These are phyloP conservation scores for Ceratocystis ficicola DNA, from an alignment of 2,329 filamentous ascomycete species.

Conservation along the genomic window DNA sequence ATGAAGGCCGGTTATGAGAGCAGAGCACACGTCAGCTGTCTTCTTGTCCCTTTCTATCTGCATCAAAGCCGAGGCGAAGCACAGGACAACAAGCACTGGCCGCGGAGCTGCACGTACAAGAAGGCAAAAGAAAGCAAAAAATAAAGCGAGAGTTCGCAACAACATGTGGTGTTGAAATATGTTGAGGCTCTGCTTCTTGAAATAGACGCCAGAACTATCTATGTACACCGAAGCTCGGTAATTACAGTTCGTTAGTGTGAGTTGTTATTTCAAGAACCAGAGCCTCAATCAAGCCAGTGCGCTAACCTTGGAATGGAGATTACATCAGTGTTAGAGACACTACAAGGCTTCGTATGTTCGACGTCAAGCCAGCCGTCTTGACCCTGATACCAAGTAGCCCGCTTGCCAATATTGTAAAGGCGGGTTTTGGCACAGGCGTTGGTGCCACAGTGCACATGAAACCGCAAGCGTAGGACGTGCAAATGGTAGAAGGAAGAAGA, in stretches of 20 bases:
- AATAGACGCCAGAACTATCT: not conserved
- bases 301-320: too few relatives aligned
- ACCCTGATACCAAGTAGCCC: not conserved
- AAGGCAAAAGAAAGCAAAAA: not conserved
- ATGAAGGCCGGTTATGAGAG: not conserved
- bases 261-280: constrained; percentile 1
- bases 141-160: not conserved
- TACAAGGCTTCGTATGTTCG: not conserved
- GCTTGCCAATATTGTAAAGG: not conserved
- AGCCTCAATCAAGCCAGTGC: too few relatives aligned
- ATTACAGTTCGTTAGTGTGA: not conserved
- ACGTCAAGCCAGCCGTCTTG: not conserved
- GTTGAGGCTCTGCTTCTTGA: constrained; percentile 1
- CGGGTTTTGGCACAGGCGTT: not conserved
- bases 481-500: not conserved
- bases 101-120: not conserved
- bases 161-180: not conserved
- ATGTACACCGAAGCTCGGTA: too few relatives aligned
- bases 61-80: not conserved
- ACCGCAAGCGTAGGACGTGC: not conserved
- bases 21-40: not conserved
- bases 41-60: not conserved
- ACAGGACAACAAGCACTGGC: not conserved
- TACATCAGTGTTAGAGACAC: too few relatives aligned
- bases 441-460: not conserved